Evolutionary conservation across 306 rosid genomes (phyloP), one percentile per base, ranked within the genome.

Genomic region (Prunus mongolica): DNA sequence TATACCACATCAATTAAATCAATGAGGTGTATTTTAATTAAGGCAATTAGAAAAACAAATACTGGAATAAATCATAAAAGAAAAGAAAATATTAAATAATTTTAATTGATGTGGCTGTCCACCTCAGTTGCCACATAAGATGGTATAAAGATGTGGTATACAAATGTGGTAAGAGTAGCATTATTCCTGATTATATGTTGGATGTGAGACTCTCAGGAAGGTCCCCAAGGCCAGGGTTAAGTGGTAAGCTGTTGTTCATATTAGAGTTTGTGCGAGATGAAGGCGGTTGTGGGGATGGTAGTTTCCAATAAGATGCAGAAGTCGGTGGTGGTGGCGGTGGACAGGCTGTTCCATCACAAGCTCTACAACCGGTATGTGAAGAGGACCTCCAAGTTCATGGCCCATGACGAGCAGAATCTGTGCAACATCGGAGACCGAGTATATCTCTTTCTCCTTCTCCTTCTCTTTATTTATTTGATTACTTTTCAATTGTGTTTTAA

Each of bases 231-330:
- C 46, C 1, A 18, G 12, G 28, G 67, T 12, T 28, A 34, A 65
- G 69, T 10, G 25, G 47, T 34, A 8, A 34, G 27, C 69, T 30
- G 27, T 34, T 45, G 18, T n/a, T 34, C n/a, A 8, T 71, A 65
- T 63, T 60, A 3, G 34, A 18, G 73, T 57, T 46, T 65, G 52
- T 46, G 51, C 44, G 78, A 57, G 84, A 94, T 94, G 98, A 94
- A 91, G 94, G 86, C 82, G 61, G 94, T 94, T 55, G 87, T 93
- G 60, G 98, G 97, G 27, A 90, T 79, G 87, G 98, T 94, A 76
- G 91, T 94, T 25, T 94, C 98, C 9, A 94, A 94, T 87, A 94
- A 94, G 85, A 94, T 94, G 98, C 97, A 94, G 89, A 91, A 94
- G 47, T 91, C 98, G 5, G 98, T 91, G 83, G 96, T 91, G 71